Evolutionary conservation across 768 basidiomycete species (phyloP).

Genomic region (Dentipellis fragilis): DNA sequence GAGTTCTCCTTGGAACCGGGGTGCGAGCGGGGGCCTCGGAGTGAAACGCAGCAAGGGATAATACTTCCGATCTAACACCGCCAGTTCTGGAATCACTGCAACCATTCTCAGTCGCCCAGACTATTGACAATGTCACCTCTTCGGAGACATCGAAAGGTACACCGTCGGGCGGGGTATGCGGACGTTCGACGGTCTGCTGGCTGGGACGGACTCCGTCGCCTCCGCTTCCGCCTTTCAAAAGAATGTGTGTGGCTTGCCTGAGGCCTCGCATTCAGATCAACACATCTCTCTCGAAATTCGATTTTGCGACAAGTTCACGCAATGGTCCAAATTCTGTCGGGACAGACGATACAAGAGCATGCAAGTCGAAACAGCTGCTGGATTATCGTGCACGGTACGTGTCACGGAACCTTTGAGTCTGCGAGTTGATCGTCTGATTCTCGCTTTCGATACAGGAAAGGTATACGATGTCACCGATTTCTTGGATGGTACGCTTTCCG

Average conservation of each 20-base stretch:
- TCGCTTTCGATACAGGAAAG: constrained; percentile 6
- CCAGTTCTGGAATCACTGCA: background rate
- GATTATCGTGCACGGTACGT: constrained; percentile 2
- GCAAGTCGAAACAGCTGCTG: background rate
- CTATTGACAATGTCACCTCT: background rate
- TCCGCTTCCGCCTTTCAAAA: background rate
- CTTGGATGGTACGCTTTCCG: constrained; percentile 18
- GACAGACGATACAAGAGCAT: background rate
- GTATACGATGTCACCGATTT: constrained; percentile 35
- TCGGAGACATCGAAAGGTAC: background rate
- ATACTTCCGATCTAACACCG: background rate
- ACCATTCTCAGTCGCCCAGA: background rate
- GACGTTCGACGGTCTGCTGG: background rate
- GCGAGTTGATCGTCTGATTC: background rate
- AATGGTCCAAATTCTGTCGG: background rate
- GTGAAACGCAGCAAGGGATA: background rate
- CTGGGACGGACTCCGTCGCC: background rate
- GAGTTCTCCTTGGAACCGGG: too few relatives aligned
- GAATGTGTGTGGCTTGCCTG: background rate
- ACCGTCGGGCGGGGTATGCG: background rate
- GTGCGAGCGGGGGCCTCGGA: background rate
- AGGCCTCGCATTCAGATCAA: too few relatives aligned
- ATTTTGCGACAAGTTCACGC: too few relatives aligned
- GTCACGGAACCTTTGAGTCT: background rate
- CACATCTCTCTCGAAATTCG: too few relatives aligned